A percentile compares a stretch with the other conserved stretches of the same genome.
Evolutionary conservation across 2,329 filamentous ascomycete genomes (phyloP).

Genomic region (Hortaea werneckii): DNA sequence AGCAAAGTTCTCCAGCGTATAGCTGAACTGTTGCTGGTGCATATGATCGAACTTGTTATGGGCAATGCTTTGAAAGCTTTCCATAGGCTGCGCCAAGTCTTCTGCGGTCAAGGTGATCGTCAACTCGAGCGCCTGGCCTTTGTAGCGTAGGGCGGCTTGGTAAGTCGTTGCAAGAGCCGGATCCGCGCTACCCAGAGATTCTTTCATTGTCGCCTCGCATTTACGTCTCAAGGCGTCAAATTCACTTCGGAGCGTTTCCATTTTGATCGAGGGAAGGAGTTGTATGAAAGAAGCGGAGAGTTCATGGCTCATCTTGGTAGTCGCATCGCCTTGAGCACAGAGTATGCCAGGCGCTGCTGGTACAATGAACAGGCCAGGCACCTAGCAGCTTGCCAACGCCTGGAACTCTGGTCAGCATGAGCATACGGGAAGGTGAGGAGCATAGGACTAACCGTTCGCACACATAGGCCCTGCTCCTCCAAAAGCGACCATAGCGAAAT

Average conservation of each 20-base stretch:
- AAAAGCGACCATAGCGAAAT: constrained; percentile 19
- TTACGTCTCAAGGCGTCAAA: constrained; percentile 10
- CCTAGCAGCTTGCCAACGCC: constrained; percentile 17
- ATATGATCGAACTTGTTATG: constrained; percentile 15
- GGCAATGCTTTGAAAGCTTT: constrained; percentile 13
- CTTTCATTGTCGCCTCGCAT: constrained; percentile 15
- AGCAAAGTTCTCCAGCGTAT: constrained; percentile 18
- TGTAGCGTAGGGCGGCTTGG: constrained; percentile 17
- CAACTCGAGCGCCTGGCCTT: constrained; percentile 17
- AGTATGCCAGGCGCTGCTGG: constrained; percentile 20
- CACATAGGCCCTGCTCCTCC: constrained; percentile 17
- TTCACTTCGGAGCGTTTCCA: constrained; percentile 14
- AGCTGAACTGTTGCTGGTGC: constrained; percentile 18
- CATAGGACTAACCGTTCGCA: neutral
- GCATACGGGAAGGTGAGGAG: neutral
- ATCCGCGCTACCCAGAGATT: constrained; percentile 10
- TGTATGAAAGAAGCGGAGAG: constrained; percentile 18
- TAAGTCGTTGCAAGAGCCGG: constrained; percentile 11
- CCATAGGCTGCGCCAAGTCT: constrained; percentile 13
- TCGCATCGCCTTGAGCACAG: constrained; percentile 18
- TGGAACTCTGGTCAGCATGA: constrained; percentile 1
- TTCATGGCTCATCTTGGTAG: constrained; percentile 20
- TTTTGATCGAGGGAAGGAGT: constrained; percentile 11
- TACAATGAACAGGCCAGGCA: constrained; percentile 19
- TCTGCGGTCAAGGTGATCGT: constrained; percentile 11